Evolutionary conservation across 2,329 filamentous ascomycete genomes (phyloP), one percentile per base, ranked within the genome.

Genomic region (Fusarium sp.): DNA sequence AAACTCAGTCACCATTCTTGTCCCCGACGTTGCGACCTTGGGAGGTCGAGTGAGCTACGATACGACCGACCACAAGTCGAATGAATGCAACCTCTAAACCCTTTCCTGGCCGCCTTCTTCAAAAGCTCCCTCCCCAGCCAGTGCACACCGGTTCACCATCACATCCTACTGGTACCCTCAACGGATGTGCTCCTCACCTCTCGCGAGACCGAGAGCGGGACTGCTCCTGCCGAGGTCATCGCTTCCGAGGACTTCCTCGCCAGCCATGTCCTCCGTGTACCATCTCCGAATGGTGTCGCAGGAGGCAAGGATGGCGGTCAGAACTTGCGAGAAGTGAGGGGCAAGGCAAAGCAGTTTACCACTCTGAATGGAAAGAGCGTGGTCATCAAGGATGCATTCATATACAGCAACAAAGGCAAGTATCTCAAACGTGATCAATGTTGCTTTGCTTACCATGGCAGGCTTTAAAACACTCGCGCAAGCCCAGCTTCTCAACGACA

Each of bases 51-150:
- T 63, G 45, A 69, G 56, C 54, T 64, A 68, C 63, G 65, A 70
- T 52, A 67, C 63, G 53, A 53, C 68, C 63, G 63, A 51, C 50
- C 55, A 51, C 62, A 70, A 75, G 72, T 68, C 74, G 76, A 76
- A 73, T 77, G 76, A 78, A 97, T 97, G 93, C 93, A 93, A 89
- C 92, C 95, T 82, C 85, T 98, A 88, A 99, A 99, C 81, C 95
- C 95, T 77, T 98, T 97, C 80, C 85, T 99, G 78, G 89, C 91
- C 83, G 93, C 94, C 84, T 98, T 99, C 88, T 97, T 97, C 85
- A 93, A 92, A 82, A 98, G 93, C 86, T 88, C 92, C 77, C 85
- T 97, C 75, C 90, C 91, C 70, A 83, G 90, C 72, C 94, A 98
- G 88, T 98, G 95, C 83, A 87, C 89, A 63, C 93, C 95, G 51